These are phyloP conservation scores for Quercus alba DNA, from an alignment of 306 rosid genomes.

Conservation along the genomic window DNA sequence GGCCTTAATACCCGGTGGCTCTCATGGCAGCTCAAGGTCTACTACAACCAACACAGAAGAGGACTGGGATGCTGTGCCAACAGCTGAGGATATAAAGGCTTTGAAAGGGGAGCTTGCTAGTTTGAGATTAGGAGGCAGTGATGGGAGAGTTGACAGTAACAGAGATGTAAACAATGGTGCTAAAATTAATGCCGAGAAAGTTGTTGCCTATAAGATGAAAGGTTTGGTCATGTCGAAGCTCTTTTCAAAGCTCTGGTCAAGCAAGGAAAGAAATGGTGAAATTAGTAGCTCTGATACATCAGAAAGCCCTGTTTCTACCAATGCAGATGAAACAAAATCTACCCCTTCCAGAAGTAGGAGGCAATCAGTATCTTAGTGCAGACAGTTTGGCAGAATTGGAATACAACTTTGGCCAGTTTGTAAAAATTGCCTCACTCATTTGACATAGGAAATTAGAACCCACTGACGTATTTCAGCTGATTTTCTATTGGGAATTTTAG, in stretches of 20 bases:
- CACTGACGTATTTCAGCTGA: slow-evolving; percentile 44
- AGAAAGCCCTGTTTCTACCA: slow-evolving; percentile 81
- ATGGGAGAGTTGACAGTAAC: slow-evolving; percentile 23
- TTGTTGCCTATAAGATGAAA: slow-evolving; percentile 58
- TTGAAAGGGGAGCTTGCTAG: slow-evolving; percentile 65
- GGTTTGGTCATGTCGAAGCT: slow-evolving; percentile 60
- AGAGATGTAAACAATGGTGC: slow-evolving; percentile 28
- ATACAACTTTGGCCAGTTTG: slow-evolving; percentile 20
- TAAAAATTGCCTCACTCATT: slow-evolving; percentile 37
- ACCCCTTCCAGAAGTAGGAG: slow-evolving; percentile 86
- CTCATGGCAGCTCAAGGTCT: slow-evolving; percentile 86
- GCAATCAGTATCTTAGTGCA: slow-evolving; percentile 63
- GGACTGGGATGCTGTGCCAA: slow-evolving; percentile 80
- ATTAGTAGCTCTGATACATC: slow-evolving; percentile 88
- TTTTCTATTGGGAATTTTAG: slow-evolving; percentile 21
- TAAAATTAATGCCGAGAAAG: slow-evolving; percentile 43
- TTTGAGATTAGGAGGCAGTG: slow-evolving; percentile 36
- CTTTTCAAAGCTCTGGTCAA: slow-evolving; percentile 87
- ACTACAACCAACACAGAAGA: slow-evolving; percentile 80
- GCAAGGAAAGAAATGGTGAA: slow-evolving; percentile 71
- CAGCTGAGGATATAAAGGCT: slow-evolving; percentile 64
- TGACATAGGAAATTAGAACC: slow-evolving; percentile 47
- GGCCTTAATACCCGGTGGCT: slow-evolving; percentile 62
- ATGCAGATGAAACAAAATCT: slow-evolving; percentile 77
- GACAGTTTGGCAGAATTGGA: slow-evolving; percentile 14